A percentile compares a stretch with the other conserved stretches of the same genome.
Evolutionary conservation across 2,329 filamentous ascomycete genomes (phyloP).

Genomic region (Blastomyces parvus): DNA sequence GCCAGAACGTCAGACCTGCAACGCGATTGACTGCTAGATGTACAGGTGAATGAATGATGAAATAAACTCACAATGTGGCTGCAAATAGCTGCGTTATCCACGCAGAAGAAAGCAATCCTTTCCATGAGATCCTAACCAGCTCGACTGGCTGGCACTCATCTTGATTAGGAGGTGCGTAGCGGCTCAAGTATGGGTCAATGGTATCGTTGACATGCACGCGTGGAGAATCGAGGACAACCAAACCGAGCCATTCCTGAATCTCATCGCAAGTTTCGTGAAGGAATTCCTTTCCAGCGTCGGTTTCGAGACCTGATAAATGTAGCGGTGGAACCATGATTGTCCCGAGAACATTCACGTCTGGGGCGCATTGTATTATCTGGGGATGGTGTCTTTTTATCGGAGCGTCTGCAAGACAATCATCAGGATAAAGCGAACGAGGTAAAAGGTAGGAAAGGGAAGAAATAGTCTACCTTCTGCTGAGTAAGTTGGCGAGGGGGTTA

Average conservation of each 20-base stretch:
- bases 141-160: slow-evolving; percentile 19
- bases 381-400: slow-evolving; percentile 33
- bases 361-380: slow-evolving; percentile 26
- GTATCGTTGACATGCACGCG: slow-evolving; percentile 29
- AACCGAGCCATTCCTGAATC: slow-evolving; percentile 54
- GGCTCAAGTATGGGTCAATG: slow-evolving; percentile 37
- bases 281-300: slow-evolving; percentile 28
- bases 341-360: slow-evolving; percentile 19
- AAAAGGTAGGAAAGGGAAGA: neutral
- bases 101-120: slow-evolving; percentile 30
- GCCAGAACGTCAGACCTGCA: neutral
- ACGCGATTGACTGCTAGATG: neutral
- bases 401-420: slow-evolving; percentile 18
- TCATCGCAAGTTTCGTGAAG: slow-evolving; percentile 52
- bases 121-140: slow-evolving; percentile 35
- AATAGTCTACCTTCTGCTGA: slow-evolving; percentile 36
- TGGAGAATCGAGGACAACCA: slow-evolving; percentile 41
- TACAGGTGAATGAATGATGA: neutral
- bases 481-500: slow-evolving; percentile 24
- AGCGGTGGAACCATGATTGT: slow-evolving; percentile 27
- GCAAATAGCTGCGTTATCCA: slow-evolving; percentile 34
- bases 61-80: slow-evolving; percentile 28
- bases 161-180: slow-evolving; percentile 32
- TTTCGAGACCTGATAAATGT: slow-evolving; percentile 20
- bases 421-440: slow-evolving; percentile 2